Percentiles rank a stretch among this genome's conserved stretches.
Conservation (phyloP, 2,329 filamentous ascomycete genomes). For the Sporothrix luriei region DNA sequence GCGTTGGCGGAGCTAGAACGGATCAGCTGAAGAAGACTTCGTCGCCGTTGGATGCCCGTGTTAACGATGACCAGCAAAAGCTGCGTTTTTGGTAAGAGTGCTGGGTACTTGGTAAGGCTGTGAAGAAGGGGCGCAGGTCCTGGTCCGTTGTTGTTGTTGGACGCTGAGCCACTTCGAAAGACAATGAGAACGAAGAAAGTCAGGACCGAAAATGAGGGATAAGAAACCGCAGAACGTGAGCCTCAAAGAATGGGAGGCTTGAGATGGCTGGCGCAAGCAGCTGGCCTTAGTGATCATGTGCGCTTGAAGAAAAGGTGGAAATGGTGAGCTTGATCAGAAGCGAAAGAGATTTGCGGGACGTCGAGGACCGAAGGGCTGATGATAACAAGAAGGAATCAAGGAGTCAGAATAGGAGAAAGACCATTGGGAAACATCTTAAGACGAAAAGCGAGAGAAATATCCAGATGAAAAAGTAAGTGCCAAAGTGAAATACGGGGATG, state of each 20-base stretch:
- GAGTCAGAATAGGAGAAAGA: background rate
- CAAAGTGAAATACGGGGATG: slow-evolving; percentile 16
- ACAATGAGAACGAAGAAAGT: background rate
- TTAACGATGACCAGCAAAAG: background rate
- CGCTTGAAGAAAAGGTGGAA: background rate
- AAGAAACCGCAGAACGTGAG: background rate
- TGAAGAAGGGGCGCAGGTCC: background rate
- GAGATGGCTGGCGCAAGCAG: background rate
- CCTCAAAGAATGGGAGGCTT: background rate
- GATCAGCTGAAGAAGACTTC: background rate
- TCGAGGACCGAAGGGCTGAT: background rate
- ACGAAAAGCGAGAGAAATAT: background rate
- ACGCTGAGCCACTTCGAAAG: background rate
- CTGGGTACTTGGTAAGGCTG: background rate
- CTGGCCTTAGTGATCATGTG: background rate
- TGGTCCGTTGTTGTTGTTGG: background rate
- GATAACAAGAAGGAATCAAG: background rate
- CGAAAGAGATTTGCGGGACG: background rate
- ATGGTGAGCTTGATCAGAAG: background rate
- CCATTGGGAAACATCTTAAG: background rate
- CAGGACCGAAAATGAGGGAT: background rate
- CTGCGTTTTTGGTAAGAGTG: background rate
- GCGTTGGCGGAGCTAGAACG: background rate
- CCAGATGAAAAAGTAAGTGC: background rate
- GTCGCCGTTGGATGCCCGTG: background rate